Conservation (phyloP, 805 yeast genomes). For the Yarrowia keelungensis region DNA sequence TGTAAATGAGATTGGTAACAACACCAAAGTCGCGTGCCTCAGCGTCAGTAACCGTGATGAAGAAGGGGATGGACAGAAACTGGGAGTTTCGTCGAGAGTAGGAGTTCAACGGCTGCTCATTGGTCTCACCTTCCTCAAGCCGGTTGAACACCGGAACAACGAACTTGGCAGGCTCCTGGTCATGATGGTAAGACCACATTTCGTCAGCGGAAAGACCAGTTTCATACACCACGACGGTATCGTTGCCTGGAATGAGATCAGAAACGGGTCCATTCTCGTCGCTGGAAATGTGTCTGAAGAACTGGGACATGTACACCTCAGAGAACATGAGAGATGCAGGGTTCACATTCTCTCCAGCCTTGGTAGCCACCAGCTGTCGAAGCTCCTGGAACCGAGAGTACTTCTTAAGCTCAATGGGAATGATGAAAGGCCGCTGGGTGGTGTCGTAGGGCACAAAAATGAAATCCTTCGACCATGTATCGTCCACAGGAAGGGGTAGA, state of each 20-base stretch:
- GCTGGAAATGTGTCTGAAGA: conserved; percentile 61
- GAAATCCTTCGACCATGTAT: conserved; percentile 72
- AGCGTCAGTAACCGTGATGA: conserved; percentile 61
- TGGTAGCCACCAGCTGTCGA: conserved; percentile 63
- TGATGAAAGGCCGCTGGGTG: conserved; percentile 50
- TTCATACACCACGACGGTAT: conserved; percentile 43
- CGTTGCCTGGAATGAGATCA: conserved; percentile 35
- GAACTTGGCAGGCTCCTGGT: conserved; percentile 38
- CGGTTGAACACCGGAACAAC: conserved; percentile 44
- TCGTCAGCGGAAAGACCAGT: conserved; percentile 33
- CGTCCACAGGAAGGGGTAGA: conserved; percentile 80
- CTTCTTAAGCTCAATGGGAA: conserved; percentile 77
- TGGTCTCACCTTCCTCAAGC: neutral
- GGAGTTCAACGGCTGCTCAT: neutral
- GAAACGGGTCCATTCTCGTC: conserved; percentile 33
- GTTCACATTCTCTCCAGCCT: conserved; percentile 48
- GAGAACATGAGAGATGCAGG: conserved; percentile 57
- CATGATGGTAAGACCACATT: conserved; percentile 29
- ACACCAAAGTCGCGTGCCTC: conserved; percentile 64
- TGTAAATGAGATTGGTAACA: conserved; percentile 60
- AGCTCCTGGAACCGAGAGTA: conserved; percentile 69
- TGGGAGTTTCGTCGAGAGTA: conserved; percentile 29
- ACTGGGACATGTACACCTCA: conserved; percentile 70
- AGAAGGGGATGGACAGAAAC: conserved; percentile 79
- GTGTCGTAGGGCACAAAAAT: conserved; percentile 58